Percentiles rank a stretch among this genome's conserved stretches.
Conservation (phyloP, 1,284 basidiomycete genomes). For the Moesziomyces aphidis region DNA sequence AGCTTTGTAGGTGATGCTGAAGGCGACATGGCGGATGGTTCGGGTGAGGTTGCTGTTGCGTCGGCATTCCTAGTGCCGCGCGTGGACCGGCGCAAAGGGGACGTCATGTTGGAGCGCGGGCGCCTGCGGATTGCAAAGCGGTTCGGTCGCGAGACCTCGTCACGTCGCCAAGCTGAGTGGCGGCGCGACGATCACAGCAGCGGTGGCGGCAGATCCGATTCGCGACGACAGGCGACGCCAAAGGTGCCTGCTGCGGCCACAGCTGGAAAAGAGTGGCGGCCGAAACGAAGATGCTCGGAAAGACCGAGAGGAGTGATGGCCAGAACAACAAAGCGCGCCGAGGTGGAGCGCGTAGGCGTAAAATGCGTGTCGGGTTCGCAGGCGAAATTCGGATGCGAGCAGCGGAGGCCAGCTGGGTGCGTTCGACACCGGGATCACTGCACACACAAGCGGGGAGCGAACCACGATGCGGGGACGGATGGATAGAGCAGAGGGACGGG, state of each 20-base stretch:
- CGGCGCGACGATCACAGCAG: neutral
- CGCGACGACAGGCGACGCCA: neutral
- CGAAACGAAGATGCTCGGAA: neutral
- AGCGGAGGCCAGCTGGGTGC: neutral
- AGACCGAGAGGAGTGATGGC: neutral
- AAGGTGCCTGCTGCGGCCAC: neutral
- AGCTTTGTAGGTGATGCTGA: slow-evolving; percentile 31
- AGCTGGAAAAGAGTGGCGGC: slow-evolving; percentile 1
- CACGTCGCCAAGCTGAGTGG: neutral
- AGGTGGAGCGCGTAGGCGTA: slow-evolving; percentile 42
- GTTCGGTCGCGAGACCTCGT: slow-evolving; percentile 3
- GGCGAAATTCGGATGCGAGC: slow-evolving; percentile 19
- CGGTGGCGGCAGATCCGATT: neutral
- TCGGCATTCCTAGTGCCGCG: slow-evolving; percentile 29
- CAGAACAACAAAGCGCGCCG: slow-evolving; percentile 15
- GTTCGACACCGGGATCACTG: neutral
- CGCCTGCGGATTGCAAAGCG: neutral
- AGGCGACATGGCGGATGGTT: slow-evolving; percentile 26
- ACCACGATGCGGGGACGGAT: neutral
- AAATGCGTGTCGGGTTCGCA: slow-evolving; percentile 28
- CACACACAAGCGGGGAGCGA: neutral
- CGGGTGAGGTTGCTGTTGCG: slow-evolving; percentile 31
- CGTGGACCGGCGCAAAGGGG: slow-evolving; percentile 39
- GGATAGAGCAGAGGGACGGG: slow-evolving; percentile 1
- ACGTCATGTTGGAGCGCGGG: slow-evolving; percentile 14